These are phyloP conservation scores for Cercospora berteroae DNA, from an alignment of 2,329 filamentous ascomycete genomes.

Conservation along the genomic window DNA sequence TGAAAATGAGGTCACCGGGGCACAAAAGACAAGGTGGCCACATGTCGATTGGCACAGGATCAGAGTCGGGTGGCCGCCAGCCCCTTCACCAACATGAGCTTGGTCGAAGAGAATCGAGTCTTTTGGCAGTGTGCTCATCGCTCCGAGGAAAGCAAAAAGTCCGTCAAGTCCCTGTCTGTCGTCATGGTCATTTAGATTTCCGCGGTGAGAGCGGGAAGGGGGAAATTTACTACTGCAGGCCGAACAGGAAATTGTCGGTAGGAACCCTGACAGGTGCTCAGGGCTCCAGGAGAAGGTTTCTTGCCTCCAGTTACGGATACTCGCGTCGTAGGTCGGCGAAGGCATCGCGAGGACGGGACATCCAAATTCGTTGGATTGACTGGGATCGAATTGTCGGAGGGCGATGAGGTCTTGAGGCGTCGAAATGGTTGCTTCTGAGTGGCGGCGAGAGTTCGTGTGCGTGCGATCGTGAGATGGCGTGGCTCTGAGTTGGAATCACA, in stretches of 20 bases:
- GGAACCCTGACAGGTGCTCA: not conserved
- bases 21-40: conserved; percentile 1
- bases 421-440: not conserved
- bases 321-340: not conserved
- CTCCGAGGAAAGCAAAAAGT: not conserved
- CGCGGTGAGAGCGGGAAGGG: not conserved
- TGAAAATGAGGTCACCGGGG: not conserved
- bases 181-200: not conserved
- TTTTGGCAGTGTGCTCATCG: not conserved
- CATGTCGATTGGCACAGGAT: not conserved
- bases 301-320: not conserved
- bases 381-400: not conserved
- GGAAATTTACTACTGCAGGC: not conserved
- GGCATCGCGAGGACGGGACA: not conserved
- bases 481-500: not conserved
- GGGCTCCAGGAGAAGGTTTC: not conserved
- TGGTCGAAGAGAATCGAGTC: not conserved
- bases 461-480: not conserved
- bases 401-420: not conserved
- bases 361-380: not conserved
- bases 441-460: not conserved
- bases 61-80: not conserved
- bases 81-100: not conserved
- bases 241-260: not conserved
- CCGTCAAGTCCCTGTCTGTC: not conserved